Evolutionary conservation across 2,329 filamentous ascomycete species (phyloP).

Genomic region (Phialophora macrospora): DNA sequence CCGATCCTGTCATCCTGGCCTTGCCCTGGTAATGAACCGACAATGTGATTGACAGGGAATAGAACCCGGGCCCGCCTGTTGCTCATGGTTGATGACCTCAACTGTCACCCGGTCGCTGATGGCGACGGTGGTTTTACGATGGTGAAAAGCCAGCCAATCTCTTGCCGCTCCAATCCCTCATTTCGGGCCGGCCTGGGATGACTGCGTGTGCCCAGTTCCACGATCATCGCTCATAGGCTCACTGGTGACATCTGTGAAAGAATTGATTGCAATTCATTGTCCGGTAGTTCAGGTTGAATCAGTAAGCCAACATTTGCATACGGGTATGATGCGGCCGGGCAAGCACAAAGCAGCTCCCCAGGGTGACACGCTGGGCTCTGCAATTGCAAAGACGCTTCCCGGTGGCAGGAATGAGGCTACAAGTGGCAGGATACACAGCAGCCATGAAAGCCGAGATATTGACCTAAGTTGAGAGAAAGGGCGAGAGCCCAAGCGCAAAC

Average conservation of each 20-base stretch:
- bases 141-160: neutral
- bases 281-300: neutral
- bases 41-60: neutral
- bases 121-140: neutral
- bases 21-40: neutral
- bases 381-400: neutral
- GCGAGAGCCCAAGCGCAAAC: neutral
- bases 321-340: neutral
- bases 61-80: neutral
- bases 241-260: neutral
- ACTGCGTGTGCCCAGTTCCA: neutral
- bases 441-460: neutral
- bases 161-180: neutral
- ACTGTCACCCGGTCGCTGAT: neutral
- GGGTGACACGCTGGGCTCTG: neutral
- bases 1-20: neutral
- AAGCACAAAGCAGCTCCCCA: neutral
- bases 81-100: neutral
- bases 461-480: neutral
- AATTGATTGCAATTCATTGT: neutral
- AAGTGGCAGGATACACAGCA: neutral
- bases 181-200: neutral
- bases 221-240: neutral
- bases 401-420: neutral
- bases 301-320: neutral